Evolutionary conservation across 441 rosid species (phyloP).

Genomic region (Erodium trifolium): DNA sequence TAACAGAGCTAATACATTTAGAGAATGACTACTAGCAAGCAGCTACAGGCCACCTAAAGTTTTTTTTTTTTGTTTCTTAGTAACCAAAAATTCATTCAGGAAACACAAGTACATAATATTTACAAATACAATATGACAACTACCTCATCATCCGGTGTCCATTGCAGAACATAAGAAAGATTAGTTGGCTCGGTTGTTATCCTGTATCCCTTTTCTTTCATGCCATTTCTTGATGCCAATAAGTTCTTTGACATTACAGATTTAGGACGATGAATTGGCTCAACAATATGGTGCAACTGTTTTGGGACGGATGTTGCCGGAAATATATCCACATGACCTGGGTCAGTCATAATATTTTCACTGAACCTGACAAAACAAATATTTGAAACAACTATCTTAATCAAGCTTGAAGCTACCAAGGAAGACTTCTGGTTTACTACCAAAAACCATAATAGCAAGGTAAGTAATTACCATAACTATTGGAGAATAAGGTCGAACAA

Average conservation of each 20-base stretch:
- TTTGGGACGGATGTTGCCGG: slow-evolving; percentile 69
- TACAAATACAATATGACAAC: slow-evolving; percentile 14
- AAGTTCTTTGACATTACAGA: slow-evolving; percentile 33
- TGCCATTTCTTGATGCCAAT: slow-evolving; percentile 23
- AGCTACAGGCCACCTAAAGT: slow-evolving; percentile 6
- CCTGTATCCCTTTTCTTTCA: slow-evolving; percentile 55
- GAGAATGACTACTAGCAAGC: neutral
- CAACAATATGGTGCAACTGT: slow-evolving; percentile 52
- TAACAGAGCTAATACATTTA: slow-evolving; percentile 1
- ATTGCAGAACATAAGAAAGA: slow-evolving; percentile 62
- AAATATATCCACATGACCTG: slow-evolving; percentile 79
- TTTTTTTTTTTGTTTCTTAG: neutral
- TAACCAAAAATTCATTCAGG: slow-evolving; percentile 5
- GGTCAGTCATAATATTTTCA: slow-evolving; percentile 62
- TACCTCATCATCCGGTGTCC: slow-evolving; percentile 75
- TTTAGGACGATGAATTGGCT: slow-evolving; percentile 42
- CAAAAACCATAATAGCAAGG: slow-evolving; percentile 6
- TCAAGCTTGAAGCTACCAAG: neutral
- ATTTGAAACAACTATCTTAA: slow-evolving; percentile 16
- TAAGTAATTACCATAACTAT: neutral
- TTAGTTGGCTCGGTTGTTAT: slow-evolving; percentile 56
- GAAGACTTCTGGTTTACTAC: slow-evolving; percentile 3
- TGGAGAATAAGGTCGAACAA: neutral
- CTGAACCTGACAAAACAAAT: slow-evolving; percentile 43
- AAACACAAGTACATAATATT: slow-evolving; percentile 9